Percentiles rank a stretch among this genome's conserved stretches.
These are phyloP conservation scores for Corchorus olitorius DNA, from an alignment of 345 rosid species.

Conservation along the genomic window DNA sequence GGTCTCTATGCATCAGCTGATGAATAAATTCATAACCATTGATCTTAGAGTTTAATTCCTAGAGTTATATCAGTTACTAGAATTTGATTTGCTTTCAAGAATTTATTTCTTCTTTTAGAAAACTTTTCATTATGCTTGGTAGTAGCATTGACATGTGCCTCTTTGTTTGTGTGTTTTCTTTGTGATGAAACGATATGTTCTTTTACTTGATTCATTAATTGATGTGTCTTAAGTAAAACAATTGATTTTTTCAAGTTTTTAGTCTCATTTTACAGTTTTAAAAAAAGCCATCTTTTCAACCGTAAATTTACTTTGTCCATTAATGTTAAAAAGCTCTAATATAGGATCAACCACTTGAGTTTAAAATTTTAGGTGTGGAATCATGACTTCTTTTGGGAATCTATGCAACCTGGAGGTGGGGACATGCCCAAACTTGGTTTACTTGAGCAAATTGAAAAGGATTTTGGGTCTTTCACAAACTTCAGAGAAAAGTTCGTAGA, in stretches of 20 bases:
- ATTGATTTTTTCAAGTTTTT: neutral
- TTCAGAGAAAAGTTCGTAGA: conserved; percentile 73
- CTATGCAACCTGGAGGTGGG: conserved; percentile 97
- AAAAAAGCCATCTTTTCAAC: neutral
- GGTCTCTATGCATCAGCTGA: neutral
- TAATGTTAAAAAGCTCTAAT: neutral
- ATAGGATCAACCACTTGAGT: conserved; percentile 2
- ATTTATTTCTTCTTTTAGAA: neutral
- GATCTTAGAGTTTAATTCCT: conserved; percentile 1
- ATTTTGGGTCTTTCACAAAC: conserved; percentile 80
- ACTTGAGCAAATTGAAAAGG: conserved; percentile 91
- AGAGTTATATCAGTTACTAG: neutral
- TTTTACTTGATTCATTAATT: neutral
- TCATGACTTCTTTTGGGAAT: conserved; percentile 98
- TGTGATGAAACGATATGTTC: too few relatives aligned
- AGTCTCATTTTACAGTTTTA: neutral
- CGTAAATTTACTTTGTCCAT: neutral
- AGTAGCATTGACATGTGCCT: neutral
- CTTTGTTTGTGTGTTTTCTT: too few relatives aligned
- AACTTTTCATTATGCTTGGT: neutral
- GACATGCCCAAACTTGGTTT: conserved; percentile 69
- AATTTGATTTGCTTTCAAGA: neutral
- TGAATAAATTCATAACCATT: neutral
- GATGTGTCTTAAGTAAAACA: neutral
- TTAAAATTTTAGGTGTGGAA: conserved; percentile 69